Evolutionary conservation across 2,329 filamentous ascomycete genomes (phyloP), one percentile per base, ranked within the genome.

Genomic region (Blastomyces silverae): DNA sequence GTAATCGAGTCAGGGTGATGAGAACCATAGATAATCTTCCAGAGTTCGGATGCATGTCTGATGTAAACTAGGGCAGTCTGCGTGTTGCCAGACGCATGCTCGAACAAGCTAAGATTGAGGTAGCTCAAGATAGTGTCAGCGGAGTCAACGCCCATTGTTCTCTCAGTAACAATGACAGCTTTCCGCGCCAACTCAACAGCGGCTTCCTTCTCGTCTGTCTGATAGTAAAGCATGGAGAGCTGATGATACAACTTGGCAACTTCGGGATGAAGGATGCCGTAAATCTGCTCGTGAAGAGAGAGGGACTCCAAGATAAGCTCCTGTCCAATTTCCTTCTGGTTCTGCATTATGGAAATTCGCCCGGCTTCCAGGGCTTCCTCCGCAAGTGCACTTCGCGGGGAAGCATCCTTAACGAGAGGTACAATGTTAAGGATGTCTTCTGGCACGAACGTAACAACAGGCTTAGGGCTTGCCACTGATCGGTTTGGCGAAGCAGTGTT

Each of bases 1-100:
- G 95, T 99, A 78, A 99, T 97, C 10, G 92, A 96, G 79, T 99
- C 94, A 2, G 94, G 94, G 78, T 99, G 94, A 72, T 91, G 89
- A 39, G 89, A 82, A 42, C 94, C 94, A 75, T 97, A 99, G 72
- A 97, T 93, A 71, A 97, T 85, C 82, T 96, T 97, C 93, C 93
- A 97, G 67, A 99, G 83, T 74, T 94, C 88, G 70, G 99, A 85
- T 7, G 94, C 94, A 76, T 99, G 94, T 75, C 90, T 91, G 69
- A 95, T 89, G 75, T 96, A 97, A 15, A 85, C 83, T 64, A 99
- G 82, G n/a, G 93, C 94, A 66, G 86, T 84, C 78, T 88, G 89
- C 74, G 92, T 97, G 75, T 97, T 93, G 69, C 92, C 92, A 61
- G 87, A 89, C 66, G 92, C 91, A 78, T 99, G 94, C 74, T 96